Base-by-base conservation (phyloP, 2,329 filamentous ascomycete genomes). In the Ceratocystis lukuohia region DNA sequence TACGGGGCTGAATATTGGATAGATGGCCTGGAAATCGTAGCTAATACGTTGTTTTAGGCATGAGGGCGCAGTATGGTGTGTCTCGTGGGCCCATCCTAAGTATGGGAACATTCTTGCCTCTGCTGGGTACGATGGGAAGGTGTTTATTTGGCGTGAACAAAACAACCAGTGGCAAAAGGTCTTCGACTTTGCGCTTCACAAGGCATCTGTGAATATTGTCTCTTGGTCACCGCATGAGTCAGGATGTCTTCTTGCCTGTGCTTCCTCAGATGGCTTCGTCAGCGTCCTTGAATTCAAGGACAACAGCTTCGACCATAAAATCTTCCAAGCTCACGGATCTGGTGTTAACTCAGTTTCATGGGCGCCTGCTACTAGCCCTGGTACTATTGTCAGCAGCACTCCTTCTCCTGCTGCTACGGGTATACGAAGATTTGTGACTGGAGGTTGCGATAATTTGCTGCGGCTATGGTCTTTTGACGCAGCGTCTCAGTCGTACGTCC, bases 71-170 rank as follows among this genome's bases (percentile, higher is more conserved):
- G 93, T 99, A 68, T 99, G 94, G 94, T 96, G 90, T 75, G 90
- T 97, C 68, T 88, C 92, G 72, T 99, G 94, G 94, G 92, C 93
- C 62, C 94, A 99, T 74, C 94, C 94, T 69, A 97, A 99, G 76
- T 97, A 95, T 77, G 94, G 94, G 79, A 96, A 93, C 76, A 96
- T 99, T 74, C 87, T 99, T 69, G 94, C 94, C 66, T 96, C 91
- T 69, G 90, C 91, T 64, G 91, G 89, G 70, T 99, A 96, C 79
- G 94, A 99, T 77, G 94, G 93, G 77, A 96, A 96, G 77, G 93
- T 99, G 70, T 86, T 97, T 76, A 96, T 99, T 81, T 99, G 93
- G 91, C 91, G 92, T 76, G 94, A 99, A 78, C 88, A 92, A 76
- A 80, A 77, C 71, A 83, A 80, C 71, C 80, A 84, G 72, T 91